Base-by-base conservation (phyloP, 1,284 basidiomycete species). In the Sporisorium graminicola region DNA sequence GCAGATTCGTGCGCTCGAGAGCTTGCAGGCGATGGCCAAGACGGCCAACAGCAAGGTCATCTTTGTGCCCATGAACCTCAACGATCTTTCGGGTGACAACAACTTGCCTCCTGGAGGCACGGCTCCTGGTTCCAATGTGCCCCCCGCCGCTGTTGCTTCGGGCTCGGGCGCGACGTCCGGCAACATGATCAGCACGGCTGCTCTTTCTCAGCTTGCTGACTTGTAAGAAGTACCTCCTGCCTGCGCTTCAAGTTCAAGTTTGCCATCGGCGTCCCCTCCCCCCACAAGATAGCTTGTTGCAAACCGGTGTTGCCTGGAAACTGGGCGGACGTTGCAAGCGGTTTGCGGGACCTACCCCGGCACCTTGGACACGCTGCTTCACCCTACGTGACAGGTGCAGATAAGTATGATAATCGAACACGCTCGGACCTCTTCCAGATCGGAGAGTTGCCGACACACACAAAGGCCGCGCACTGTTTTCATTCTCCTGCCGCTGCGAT, bases 1-100 rank as follows among this genome's bases (percentile, higher is more conserved):
- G 94, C 94, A 97, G 87, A 98, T 98, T 86, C 90, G 95, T 73
- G 94, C 96, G 85, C 90, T 98, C 77, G 95, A 97, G 87, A 94
- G 94, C 43, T 87, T 94, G 81, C 89, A 91, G 89, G 88, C 86
- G 46, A 90, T 89, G 89, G 90, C 90, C 42, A 92, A 93, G 86
- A 90, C 89, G 12, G 90, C 92, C 24, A 89, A 89, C 78, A 91
- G 90, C 88, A 98, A 98, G 88, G 94, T 95, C 77, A 90, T 96
- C 66, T 96, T 97, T 82, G 94, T 94, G 24, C 93, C 93, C n/a
- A 94, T 94, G 93, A 66, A 69, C 51, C 73, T 79, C 65, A 65
- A 65, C 63, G 46, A 51, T 29, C 59, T 72, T 8, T 55, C 59
- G 20, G 64, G 46, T 3, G 47, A 63, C 57, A 53, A 66, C 53